A percentile compares a stretch with the other conserved stretches of the same genome.
Conservation (phyloP, 2,329 filamentous ascomycete species). For the Plenodomus lindquistii region DNA sequence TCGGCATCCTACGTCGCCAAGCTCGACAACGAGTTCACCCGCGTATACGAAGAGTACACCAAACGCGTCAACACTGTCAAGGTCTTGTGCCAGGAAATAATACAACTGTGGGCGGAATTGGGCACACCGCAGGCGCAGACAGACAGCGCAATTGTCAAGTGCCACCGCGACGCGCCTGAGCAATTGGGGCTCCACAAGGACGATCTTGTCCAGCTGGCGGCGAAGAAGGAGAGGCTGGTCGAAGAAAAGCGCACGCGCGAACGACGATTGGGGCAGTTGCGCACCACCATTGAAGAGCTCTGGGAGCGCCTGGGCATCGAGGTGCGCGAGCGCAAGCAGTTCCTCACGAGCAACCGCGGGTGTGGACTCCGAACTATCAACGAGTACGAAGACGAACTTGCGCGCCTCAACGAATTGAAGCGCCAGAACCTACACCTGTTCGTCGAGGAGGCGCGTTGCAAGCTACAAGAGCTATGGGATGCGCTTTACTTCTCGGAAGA, state of each 20-base stretch:
- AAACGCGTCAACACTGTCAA: constrained; percentile 78
- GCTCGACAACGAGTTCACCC: constrained; percentile 87
- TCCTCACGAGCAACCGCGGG: constrained; percentile 84
- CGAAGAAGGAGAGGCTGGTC: constrained; percentile 77
- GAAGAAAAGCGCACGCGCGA: constrained; percentile 90
- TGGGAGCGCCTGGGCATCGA: constrained; percentile 90
- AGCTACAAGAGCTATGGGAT: constrained; percentile 95
- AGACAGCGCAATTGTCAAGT: constrained; percentile 82
- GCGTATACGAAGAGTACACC: constrained; percentile 95
- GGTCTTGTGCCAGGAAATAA: constrained; percentile 77
- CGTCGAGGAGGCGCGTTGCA: constrained; percentile 88
- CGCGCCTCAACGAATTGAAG: constrained; percentile 87
- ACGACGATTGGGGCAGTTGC: constrained; percentile 75
- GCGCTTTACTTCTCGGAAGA: constrained; percentile 92
- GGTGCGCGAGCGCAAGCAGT: constrained; percentile 78
- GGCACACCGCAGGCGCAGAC: constrained; percentile 93
- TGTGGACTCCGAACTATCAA: constrained; percentile 92
- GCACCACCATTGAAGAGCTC: constrained; percentile 75
- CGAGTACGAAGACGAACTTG: constrained; percentile 90
- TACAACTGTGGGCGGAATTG: constrained; percentile 93
- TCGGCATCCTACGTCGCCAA: constrained; percentile 84
- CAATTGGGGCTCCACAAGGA: constrained; percentile 91
- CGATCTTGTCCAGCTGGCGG: constrained; percentile 73
- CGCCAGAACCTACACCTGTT: constrained; percentile 93
- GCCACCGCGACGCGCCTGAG: constrained; percentile 87